These are phyloP conservation scores for Hypoxylon sp. DNA, from an alignment of 2,329 filamentous ascomycete genomes.

Conservation along the genomic window DNA sequence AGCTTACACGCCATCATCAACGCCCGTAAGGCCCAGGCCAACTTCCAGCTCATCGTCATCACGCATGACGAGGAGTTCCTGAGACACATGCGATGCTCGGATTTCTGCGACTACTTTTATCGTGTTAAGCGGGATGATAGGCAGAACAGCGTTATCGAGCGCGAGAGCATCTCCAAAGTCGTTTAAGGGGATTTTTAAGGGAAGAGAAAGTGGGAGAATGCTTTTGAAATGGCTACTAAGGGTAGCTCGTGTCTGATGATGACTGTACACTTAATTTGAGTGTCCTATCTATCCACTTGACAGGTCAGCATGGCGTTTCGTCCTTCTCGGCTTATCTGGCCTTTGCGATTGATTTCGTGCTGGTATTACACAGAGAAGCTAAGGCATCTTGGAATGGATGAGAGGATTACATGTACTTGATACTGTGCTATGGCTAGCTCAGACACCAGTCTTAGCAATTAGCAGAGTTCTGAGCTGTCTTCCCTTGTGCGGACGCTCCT, in stretches of 20 bases:
- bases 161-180: slow-evolving; percentile 71
- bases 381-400: background rate
- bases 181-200: slow-evolving; percentile 48
- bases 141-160: slow-evolving; percentile 90
- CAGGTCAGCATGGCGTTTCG: slow-evolving; percentile 35
- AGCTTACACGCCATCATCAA: slow-evolving; percentile 91
- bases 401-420: slow-evolving; percentile 9
- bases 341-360: background rate
- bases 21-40: slow-evolving; percentile 84
- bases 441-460: background rate
- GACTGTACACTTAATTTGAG: slow-evolving; percentile 5
- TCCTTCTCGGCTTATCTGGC: background rate
- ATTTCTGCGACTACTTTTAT: slow-evolving; percentile 94
- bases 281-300: background rate
- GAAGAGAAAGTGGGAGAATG: background rate
- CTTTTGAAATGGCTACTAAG: background rate
- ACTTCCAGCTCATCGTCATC: slow-evolving; percentile 98
- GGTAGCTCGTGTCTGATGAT: background rate
- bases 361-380: slow-evolving; percentile 15
- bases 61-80: slow-evolving; percentile 99
- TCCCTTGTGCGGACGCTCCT: background rate
- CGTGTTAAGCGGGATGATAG: slow-evolving; percentile 85
- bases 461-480: background rate
- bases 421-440: slow-evolving; percentile 3
- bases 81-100: slow-evolving; percentile 90